Evolutionary conservation across 257 asterid species (phyloP).

Genomic region (Ocimum tenuiflorum): DNA sequence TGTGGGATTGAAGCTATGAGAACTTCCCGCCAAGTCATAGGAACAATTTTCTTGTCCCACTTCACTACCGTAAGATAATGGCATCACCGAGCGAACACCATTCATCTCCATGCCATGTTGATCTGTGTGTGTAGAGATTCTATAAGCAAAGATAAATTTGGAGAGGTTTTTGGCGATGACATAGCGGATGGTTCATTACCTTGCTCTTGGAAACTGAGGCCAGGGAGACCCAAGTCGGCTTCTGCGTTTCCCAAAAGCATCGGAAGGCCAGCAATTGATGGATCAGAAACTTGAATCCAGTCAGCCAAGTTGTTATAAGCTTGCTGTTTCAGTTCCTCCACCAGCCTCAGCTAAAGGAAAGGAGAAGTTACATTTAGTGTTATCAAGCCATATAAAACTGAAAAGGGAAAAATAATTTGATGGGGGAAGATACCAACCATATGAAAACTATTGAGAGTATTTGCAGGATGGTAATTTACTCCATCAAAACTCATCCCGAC

Average conservation of each 20-base stretch:
- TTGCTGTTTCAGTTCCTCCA: slow-evolving; percentile 42
- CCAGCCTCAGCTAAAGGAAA: slow-evolving; percentile 37
- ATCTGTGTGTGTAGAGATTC: slow-evolving; percentile 29
- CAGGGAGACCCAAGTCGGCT: slow-evolving; percentile 27
- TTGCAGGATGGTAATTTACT: slow-evolving; percentile 32
- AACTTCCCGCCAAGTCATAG: slow-evolving; percentile 36
- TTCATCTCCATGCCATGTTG: slow-evolving; percentile 18
- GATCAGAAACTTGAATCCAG: slow-evolving; percentile 39
- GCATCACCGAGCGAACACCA: slow-evolving; percentile 18
- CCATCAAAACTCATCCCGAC: slow-evolving; percentile 56
- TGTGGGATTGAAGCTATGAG: slow-evolving; percentile 26
- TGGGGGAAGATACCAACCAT: slow-evolving; percentile 42
- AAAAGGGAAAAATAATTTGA: background rate
- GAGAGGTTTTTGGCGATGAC: background rate
- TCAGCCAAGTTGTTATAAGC: slow-evolving; percentile 39
- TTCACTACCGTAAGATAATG: slow-evolving; percentile 23
- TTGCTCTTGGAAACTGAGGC: slow-evolving; percentile 31
- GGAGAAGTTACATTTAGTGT: slow-evolving; percentile 9
- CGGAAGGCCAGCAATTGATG: slow-evolving; percentile 25
- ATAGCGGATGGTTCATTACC: slow-evolving; percentile 30
- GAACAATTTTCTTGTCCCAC: slow-evolving; percentile 27
- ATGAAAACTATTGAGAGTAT: slow-evolving; percentile 36
- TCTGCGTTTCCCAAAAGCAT: slow-evolving; percentile 33
- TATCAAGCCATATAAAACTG: background rate
- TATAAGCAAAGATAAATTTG: too few relatives aligned